These are phyloP conservation scores for Russula compacta DNA, from an alignment of 768 basidiomycete genomes.

Conservation along the genomic window DNA sequence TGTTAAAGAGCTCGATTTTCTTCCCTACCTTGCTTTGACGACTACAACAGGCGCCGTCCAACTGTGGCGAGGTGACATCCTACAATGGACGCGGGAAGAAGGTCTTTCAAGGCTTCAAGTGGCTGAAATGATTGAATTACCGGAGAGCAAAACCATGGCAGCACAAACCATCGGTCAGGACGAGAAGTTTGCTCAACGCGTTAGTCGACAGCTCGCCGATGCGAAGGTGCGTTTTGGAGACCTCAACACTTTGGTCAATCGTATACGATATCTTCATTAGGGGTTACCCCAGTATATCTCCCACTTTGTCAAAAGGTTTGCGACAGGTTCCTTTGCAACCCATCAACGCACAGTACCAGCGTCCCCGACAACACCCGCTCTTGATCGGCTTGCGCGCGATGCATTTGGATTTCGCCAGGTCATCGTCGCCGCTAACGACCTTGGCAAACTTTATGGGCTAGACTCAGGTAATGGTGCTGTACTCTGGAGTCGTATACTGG, in stretches of 20 bases:
- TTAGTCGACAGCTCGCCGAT: conserved; percentile 49
- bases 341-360: conserved; percentile 28
- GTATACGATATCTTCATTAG: conserved; percentile 28
- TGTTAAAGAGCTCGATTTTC: conserved; percentile 29
- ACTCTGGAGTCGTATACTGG: conserved; percentile 73
- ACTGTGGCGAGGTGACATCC: conserved; percentile 52
- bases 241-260: neutral
- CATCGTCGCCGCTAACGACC: conserved; percentile 58
- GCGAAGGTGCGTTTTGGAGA: conserved; percentile 39
- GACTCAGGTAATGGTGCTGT: conserved; percentile 72
- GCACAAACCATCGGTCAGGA: conserved; percentile 27
- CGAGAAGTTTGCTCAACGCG: conserved; percentile 43
- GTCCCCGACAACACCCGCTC: conserved; percentile 28
- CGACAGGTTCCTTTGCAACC: conserved; percentile 53
- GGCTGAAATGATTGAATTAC: conserved; percentile 70
- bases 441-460: conserved; percentile 73
- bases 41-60: conserved; percentile 74
- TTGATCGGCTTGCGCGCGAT: conserved; percentile 48
- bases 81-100: conserved; percentile 79
- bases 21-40: conserved; percentile 43
- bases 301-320: conserved; percentile 62
- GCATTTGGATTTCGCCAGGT: conserved; percentile 83
- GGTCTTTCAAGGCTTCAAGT: conserved; percentile 53
- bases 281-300: conserved; percentile 61
- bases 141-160: conserved; percentile 42